phyloP scores from a whole-genome alignment of 306 rosid genomes.

The Arachis hypogaea region DNA sequence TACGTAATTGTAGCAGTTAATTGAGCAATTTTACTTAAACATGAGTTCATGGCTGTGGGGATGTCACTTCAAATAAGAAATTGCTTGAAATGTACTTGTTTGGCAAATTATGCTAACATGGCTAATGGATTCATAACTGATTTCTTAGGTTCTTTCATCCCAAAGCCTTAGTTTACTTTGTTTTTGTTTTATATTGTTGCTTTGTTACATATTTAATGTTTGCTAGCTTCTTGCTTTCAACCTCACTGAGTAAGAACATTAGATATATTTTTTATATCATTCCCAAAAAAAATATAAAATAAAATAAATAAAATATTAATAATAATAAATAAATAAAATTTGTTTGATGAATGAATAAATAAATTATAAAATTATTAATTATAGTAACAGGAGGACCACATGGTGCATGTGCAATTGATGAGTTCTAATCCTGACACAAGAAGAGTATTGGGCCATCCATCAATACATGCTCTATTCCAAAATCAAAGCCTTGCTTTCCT shows the following conservation, averaged over 20 bases:
- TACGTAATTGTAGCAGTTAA: neutral
- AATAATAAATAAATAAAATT: neutral
- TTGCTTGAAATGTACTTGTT: conserved; percentile 1
- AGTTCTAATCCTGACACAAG: conserved; percentile 38
- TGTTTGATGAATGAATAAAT: neutral
- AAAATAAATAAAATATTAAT: too few relatives aligned
- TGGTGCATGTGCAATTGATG: conserved; percentile 43
- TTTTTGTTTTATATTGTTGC: neutral
- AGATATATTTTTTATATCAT: neutral
- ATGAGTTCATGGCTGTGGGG: neutral
- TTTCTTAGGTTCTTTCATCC: neutral
- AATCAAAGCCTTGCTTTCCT: conserved; percentile 31
- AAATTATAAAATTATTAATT: neutral
- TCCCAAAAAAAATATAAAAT: too few relatives aligned
- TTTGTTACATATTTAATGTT: neutral
- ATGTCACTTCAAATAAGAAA: neutral
- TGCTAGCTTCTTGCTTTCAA: neutral
- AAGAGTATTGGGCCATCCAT: conserved; percentile 39
- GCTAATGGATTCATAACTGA: neutral
- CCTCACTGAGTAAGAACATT: neutral
- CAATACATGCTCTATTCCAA: neutral
- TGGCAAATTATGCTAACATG: conserved; percentile 11
- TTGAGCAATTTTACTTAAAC: neutral
- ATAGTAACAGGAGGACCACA: conserved; percentile 42
- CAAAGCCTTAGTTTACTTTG: neutral